A percentile compares a stretch with the other conserved stretches of the same genome.
phyloP scores from a whole-genome alignment of 192 early-diverging fungal species.

The Coemansia reversa region DNA sequence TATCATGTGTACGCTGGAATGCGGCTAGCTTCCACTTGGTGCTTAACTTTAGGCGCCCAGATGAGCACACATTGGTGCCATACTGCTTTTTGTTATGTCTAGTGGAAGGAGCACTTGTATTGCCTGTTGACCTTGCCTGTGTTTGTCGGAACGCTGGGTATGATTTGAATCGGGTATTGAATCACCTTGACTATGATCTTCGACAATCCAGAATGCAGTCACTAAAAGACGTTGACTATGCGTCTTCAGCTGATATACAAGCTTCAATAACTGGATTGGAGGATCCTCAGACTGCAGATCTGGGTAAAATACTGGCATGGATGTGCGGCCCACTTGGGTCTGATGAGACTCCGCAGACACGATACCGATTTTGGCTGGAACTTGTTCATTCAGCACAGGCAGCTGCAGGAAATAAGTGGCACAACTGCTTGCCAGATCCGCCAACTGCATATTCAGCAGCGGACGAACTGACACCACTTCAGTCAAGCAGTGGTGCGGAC shows the following conservation, averaged over 20 bases:
- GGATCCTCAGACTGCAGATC: conserved; percentile 6
- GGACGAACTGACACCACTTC: neutral
- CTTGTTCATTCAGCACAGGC: conserved; percentile 27
- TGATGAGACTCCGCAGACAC: conserved; percentile 36
- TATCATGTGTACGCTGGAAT: conserved; percentile 39
- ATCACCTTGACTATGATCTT: conserved; percentile 28
- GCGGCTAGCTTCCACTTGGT: conserved; percentile 31
- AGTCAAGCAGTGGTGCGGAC: neutral
- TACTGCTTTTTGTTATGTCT: conserved; percentile 49
- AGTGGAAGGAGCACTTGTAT: conserved; percentile 26
- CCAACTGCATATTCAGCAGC: conserved; percentile 4
- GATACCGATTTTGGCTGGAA: conserved; percentile 36
- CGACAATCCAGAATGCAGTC: neutral
- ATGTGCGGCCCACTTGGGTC: conserved; percentile 11
- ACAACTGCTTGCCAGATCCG: conserved; percentile 31
- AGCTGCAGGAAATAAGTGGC: conserved; percentile 7
- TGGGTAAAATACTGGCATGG: conserved; percentile 42
- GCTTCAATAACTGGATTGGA: too few relatives aligned
- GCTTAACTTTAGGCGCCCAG: conserved; percentile 34
- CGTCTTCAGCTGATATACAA: too few relatives aligned
- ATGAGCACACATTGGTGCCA: conserved; percentile 31
- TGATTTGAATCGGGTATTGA: conserved; percentile 41
- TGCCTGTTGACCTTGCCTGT: conserved; percentile 20
- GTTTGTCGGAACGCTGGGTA: conserved; percentile 21
- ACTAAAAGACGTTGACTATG: neutral